Evolutionary conservation across 495 filamentous ascomycete species (phyloP).

Genomic region (Parathielavia hyrcaniae): DNA sequence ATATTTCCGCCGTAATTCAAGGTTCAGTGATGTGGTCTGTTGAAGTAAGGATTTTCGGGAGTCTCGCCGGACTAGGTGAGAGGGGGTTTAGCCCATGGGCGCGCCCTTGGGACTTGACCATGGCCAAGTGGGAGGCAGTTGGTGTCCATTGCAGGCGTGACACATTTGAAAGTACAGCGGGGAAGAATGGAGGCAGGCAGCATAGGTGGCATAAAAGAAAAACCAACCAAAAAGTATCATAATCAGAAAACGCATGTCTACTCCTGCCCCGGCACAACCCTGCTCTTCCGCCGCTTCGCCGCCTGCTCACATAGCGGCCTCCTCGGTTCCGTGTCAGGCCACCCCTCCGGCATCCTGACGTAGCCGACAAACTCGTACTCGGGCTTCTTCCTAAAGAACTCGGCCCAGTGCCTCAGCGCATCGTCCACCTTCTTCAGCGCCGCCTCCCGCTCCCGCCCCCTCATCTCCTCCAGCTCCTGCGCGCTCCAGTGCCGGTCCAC

Average conservation of each 20-base stretch:
- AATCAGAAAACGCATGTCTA: neutral
- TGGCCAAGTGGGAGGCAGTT: too few species aligned
- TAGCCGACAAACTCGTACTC: constrained; percentile 70
- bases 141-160: too few species aligned
- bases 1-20: neutral
- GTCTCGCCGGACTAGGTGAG: too few species aligned
- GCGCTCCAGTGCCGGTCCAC: constrained; percentile 44
- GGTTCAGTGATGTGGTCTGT: too few species aligned
- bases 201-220: too few species aligned
- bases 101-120: too few species aligned
- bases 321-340: constrained; percentile 42
- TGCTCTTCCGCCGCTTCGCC: constrained; percentile 37
- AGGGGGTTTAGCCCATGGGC: too few species aligned
- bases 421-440: constrained; percentile 53
- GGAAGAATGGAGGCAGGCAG: too few species aligned
- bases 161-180: too few species aligned
- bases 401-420: constrained; percentile 58
- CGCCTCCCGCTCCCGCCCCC: constrained; percentile 45
- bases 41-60: too few species aligned
- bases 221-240: too few species aligned
- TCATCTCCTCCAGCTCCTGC: constrained; percentile 51
- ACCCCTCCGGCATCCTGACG: constrained; percentile 46
- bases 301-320: constrained; percentile 43
- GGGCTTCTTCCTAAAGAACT: constrained; percentile 69
- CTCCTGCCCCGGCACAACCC: constrained; percentile 32